Conservation (phyloP, 805 yeast genomes). For the Phaffomyces antillensis region DNA sequence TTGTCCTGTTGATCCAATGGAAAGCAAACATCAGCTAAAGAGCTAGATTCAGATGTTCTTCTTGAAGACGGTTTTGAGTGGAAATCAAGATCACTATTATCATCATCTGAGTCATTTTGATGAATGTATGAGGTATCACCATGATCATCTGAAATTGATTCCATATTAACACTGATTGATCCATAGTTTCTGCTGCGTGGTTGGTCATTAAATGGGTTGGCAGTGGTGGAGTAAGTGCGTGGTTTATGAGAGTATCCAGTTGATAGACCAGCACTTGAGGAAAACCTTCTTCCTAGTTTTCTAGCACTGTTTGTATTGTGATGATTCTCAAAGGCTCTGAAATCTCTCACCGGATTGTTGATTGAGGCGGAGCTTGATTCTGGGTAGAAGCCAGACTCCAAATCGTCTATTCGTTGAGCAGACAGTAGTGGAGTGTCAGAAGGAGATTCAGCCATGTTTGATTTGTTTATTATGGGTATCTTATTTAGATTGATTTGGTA, state of each 20-base stretch:
- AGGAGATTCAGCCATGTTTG: constrained; percentile 5
- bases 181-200: constrained; percentile 3
- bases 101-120: constrained; percentile 3
- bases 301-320: neutral
- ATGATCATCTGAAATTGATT: constrained; percentile 1
- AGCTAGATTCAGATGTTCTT: constrained; percentile 48
- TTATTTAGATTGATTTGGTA: no score
- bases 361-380: neutral
- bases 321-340: constrained; percentile 4
- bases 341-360: constrained; percentile 4
- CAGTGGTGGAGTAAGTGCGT: neutral
- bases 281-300: constrained; percentile 1
- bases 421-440: constrained; percentile 4
- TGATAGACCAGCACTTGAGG: neutral
- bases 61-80: constrained; percentile 37
- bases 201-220: neutral
- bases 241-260: neutral
- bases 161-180: constrained; percentile 4
- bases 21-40: constrained; percentile 88
- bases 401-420: neutral
- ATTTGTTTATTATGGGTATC: neutral
- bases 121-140: neutral
- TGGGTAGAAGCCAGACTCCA: neutral
- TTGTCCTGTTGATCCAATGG: constrained; percentile 41
- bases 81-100: constrained; percentile 21